phyloP scores from a whole-genome alignment of 2,329 filamentous ascomycete species.

The Penicillium sp. region DNA sequence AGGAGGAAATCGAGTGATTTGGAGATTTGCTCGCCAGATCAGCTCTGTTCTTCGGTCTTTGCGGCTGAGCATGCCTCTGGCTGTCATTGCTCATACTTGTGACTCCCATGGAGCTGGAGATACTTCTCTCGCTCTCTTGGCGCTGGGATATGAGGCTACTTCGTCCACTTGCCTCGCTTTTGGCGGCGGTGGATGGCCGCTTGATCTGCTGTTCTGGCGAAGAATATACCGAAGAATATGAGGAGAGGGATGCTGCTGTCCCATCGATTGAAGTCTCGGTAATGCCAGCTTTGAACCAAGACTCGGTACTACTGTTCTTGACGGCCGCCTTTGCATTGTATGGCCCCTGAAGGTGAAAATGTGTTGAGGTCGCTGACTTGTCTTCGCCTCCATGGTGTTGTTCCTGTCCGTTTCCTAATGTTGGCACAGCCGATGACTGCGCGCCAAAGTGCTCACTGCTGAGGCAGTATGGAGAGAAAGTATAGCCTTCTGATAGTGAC shows the following conservation, averaged over 20 bases:
- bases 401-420: background rate
- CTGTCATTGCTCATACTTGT: constrained; percentile 4
- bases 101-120: background rate
- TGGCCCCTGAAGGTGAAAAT: background rate
- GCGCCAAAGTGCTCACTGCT: background rate
- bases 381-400: background rate
- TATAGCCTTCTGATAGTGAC: background rate
- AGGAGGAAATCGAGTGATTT: background rate
- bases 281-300: background rate
- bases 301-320: background rate
- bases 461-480: background rate
- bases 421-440: background rate
- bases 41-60: background rate
- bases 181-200: background rate
- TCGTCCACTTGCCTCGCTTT: background rate
- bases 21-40: background rate
- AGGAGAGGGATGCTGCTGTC: background rate
- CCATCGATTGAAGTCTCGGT: background rate
- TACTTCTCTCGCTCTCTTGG: background rate
- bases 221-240: constrained; percentile 9
- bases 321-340: background rate
- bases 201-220: background rate
- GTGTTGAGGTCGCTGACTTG: background rate
- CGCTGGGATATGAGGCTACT: background rate
- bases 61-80: background rate